Evolutionary conservation across 495 filamentous ascomycete genomes (phyloP), one percentile per base, ranked within the genome.

Genomic region (Aspergillus bridgeri): DNA sequence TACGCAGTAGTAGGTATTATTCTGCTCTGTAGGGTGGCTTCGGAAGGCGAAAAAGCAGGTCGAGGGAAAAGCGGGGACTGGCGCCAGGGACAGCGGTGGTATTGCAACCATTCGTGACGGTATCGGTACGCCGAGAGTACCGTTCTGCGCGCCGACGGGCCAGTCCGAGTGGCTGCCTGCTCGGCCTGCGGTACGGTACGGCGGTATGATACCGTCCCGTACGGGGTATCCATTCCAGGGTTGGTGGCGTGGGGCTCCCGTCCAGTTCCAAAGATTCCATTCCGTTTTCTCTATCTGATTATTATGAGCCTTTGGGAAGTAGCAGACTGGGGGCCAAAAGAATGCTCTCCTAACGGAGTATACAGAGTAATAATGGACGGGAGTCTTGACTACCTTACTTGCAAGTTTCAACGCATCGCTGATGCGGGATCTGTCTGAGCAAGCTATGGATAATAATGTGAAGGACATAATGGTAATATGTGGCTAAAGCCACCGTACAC

Each of bases 11-110:
- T 50, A 54, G n/a, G 51, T 54, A 54, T 49, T 54, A 60, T 21
- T 21, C 52, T 22, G 23, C 24, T 27, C 4, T 53, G 47, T 59
- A 57, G 18, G 29, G 25, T 64, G 54, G 56, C 20, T 19, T 25
- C 18, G 48, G 51, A 50, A 59, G 53, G 42, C 48, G 49, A 59
- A 59, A 56, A 63, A 53, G 59, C 59, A 61, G 51, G 56, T 51
- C 53, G 17, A 54, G 53, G 53, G 55, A 56, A 59, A 63, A 66
- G 64, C 60, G 64, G 64, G 62, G 60, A 58, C 56, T 53, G 54
- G 64, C 64, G 60, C 64, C 59, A 66, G 64, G 60, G 60, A 63
- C 61, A 53, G 53, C 29, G 17, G 33, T 13, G 33, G 33, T 38
- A 15, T 15, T 38, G 1, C 11, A 15, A 38, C 33, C 11, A 15